Conservation (phyloP, 169 alveolate genomes). For the Perkinsus chesapeaki region DNA sequence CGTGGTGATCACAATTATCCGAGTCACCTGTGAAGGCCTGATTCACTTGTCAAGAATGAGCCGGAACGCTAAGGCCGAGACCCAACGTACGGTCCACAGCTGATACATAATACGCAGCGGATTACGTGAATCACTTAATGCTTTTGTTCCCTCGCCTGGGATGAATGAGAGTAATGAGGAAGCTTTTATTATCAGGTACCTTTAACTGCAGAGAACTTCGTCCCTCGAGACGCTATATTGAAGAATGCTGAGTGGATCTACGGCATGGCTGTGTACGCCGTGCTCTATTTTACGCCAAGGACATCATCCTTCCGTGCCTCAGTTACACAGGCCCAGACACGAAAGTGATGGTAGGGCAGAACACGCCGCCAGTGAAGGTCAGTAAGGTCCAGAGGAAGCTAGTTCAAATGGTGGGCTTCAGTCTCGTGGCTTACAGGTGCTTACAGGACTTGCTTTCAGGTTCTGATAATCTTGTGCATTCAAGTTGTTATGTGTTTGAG, state of each 20-base stretch:
- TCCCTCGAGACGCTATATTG: not conserved
- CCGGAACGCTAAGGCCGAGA: too few relatives aligned
- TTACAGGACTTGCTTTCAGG: not conserved
- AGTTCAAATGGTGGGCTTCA: not conserved
- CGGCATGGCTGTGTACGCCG: not conserved
- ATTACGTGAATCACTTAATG: too few relatives aligned
- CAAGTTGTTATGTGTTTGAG: not conserved
- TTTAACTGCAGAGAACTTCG: not conserved
- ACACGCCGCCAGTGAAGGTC: not conserved
- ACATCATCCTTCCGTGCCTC: too few relatives aligned
- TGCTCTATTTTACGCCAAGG: not conserved
- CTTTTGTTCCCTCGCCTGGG: too few relatives aligned
- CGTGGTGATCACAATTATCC: too few relatives aligned
- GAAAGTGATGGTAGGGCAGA: not conserved
- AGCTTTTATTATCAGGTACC: not conserved
- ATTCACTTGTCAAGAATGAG: too few relatives aligned
- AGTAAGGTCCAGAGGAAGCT: not conserved
- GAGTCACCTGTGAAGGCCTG: too few relatives aligned
- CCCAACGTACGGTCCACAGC: too few relatives aligned
- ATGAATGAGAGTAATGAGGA: too few relatives aligned
- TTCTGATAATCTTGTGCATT: not conserved
- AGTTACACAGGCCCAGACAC: not conserved
- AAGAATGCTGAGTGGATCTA: not conserved
- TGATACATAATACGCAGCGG: too few relatives aligned
- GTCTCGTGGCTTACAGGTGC: not conserved